Percentiles rank a stretch among this genome's conserved stretches.
Conservation (phyloP, 331 rosid species). For the Phaseolus coccineus region DNA sequence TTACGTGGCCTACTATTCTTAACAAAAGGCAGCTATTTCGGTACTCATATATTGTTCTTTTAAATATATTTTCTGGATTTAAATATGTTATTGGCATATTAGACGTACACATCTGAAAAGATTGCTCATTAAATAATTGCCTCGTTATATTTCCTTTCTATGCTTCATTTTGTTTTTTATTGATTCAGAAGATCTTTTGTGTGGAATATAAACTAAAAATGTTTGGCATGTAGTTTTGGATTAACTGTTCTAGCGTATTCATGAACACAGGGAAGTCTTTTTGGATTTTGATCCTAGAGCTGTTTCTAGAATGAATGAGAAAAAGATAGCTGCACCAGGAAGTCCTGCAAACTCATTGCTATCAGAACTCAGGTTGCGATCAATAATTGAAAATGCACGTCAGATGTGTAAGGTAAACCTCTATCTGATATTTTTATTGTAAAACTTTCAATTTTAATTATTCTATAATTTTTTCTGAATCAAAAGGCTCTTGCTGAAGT, state of each 20-base stretch:
- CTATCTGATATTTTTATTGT: background rate
- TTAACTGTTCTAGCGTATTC: slow-evolving; percentile 38
- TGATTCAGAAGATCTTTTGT: slow-evolving; percentile 24
- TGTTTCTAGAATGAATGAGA: slow-evolving; percentile 66
- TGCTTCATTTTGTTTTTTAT: slow-evolving; percentile 35
- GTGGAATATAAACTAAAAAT: slow-evolving; percentile 23
- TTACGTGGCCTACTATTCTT: slow-evolving; percentile 77
- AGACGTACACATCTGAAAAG: slow-evolving; percentile 7
- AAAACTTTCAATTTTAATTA: slow-evolving; percentile 8
- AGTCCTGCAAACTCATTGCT: slow-evolving; percentile 69
- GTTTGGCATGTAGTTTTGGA: slow-evolving; percentile 35
- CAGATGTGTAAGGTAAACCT: slow-evolving; percentile 70
- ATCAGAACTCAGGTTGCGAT: slow-evolving; percentile 77
- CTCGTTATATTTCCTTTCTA: background rate
- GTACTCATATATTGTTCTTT: slow-evolving; percentile 48
- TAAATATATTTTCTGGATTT: slow-evolving; percentile 1
- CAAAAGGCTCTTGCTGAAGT: slow-evolving; percentile 36
- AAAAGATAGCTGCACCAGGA: slow-evolving; percentile 61
- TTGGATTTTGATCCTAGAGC: slow-evolving; percentile 70
- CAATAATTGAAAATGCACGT: slow-evolving; percentile 80
- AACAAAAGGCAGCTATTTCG: slow-evolving; percentile 67
- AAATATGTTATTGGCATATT: background rate
- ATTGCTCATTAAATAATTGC: slow-evolving; percentile 30
- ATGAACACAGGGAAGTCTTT: slow-evolving; percentile 66
- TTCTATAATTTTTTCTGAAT: background rate